A percentile compares a stretch with the other conserved stretches of the same genome.
Evolutionary conservation across 2,329 filamentous ascomycete genomes (phyloP).

Genomic region (Stachybotrys chlorohalonatus): DNA sequence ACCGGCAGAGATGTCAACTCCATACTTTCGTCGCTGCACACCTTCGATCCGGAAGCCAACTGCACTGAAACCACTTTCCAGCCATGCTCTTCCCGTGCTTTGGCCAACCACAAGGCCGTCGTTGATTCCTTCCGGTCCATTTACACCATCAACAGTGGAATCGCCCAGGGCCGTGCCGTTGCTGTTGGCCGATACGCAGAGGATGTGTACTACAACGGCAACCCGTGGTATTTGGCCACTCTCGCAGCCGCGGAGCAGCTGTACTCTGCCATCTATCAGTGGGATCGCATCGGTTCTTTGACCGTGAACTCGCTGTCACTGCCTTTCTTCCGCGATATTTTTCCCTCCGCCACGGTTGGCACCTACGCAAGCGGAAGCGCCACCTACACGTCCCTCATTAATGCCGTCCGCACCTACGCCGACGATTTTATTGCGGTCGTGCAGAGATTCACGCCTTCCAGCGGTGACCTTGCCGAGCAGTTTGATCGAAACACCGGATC

Average conservation of each 20-base stretch:
- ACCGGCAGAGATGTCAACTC: slow-evolving; percentile 62
- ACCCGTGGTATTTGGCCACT: slow-evolving; percentile 69
- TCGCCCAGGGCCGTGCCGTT: slow-evolving; percentile 45
- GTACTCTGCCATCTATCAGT: slow-evolving; percentile 63
- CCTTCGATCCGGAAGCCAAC: slow-evolving; percentile 53
- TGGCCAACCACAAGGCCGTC: slow-evolving; percentile 65
- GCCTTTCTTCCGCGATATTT: slow-evolving; percentile 60
- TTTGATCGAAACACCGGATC: slow-evolving; percentile 41
- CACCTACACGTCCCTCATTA: slow-evolving; percentile 42
- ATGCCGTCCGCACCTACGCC: slow-evolving; percentile 44
- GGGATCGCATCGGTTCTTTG: slow-evolving; percentile 51
- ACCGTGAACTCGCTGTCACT: slow-evolving; percentile 53
- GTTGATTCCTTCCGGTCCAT: slow-evolving; percentile 61
- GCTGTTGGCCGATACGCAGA: slow-evolving; percentile 57
- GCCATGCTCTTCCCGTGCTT: slow-evolving; percentile 55
- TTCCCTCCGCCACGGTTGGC: slow-evolving; percentile 41
- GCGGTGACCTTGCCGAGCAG: slow-evolving; percentile 59
- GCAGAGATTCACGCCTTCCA: slow-evolving; percentile 47
- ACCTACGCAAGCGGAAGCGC: slow-evolving; percentile 41
- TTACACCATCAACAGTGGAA: slow-evolving; percentile 58
- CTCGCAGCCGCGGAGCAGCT: slow-evolving; percentile 68
- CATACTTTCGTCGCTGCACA: slow-evolving; percentile 52
- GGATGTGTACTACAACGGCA: slow-evolving; percentile 64
- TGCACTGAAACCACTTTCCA: slow-evolving; percentile 65
- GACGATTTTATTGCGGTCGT: slow-evolving; percentile 52